Conservation (phyloP, 768 basidiomycete genomes). For the Lepiota brunneoincarnata region DNA sequence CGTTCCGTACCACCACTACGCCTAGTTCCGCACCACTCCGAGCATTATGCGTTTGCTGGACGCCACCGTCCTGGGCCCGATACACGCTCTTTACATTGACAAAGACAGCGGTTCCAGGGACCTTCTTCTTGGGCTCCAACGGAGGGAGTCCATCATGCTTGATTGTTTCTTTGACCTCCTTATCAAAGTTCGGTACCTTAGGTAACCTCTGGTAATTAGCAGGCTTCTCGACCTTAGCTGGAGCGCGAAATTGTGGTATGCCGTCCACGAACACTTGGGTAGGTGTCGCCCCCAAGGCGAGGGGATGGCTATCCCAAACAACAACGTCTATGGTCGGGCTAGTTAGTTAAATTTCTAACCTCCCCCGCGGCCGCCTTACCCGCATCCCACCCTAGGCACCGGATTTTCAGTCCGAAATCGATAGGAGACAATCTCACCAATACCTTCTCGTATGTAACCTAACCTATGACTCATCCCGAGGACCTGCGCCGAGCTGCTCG, state of each 20-base stretch:
- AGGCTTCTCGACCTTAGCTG: conserved; percentile 52
- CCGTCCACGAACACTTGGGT: conserved; percentile 90
- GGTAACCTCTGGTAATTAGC: conserved; percentile 43
- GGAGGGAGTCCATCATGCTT: conserved; percentile 76
- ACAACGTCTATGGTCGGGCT: conserved; percentile 54
- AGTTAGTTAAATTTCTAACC: background rate
- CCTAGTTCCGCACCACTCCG: conserved; percentile 21
- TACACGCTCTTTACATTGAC: conserved; percentile 58
- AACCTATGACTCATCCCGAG: conserved; percentile 81
- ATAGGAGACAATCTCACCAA: conserved; percentile 9
- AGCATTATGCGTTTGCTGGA: conserved; percentile 28
- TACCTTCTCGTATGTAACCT: conserved; percentile 71
- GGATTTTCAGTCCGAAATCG: conserved; percentile 4
- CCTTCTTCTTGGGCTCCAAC: conserved; percentile 40
- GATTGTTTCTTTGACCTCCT: conserved; percentile 60
- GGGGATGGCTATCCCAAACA: conserved; percentile 82
- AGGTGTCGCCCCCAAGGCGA: conserved; percentile 84
- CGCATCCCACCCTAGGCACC: conserved; percentile 65
- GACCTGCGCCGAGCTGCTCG: conserved; percentile 64
- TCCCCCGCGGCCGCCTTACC: conserved; percentile 28
- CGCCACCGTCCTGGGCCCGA: conserved; percentile 20
- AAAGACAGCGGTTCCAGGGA: conserved; percentile 51
- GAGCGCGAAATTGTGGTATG: conserved; percentile 61
- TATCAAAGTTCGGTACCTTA: conserved; percentile 65
- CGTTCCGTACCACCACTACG: conserved; percentile 41